phyloP scores from a whole-genome alignment of 2,329 filamentous ascomycete species.

The Meredithiella fracta region DNA sequence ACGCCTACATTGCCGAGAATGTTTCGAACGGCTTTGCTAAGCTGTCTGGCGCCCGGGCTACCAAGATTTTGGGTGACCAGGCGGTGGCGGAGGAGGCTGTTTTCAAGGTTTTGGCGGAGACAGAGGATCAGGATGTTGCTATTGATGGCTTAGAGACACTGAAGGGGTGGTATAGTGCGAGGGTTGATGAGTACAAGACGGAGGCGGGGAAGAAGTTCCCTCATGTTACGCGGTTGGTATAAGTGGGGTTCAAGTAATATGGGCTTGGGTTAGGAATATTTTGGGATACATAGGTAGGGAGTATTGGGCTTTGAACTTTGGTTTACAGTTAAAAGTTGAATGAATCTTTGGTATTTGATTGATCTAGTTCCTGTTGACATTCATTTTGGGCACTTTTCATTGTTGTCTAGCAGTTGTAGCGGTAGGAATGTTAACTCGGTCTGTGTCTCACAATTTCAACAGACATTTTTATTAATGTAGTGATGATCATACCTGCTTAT shows the following conservation, averaged over 20 bases:
- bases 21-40: constrained; percentile 44
- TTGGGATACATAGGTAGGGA: background rate
- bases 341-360: background rate
- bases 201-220: constrained; percentile 35
- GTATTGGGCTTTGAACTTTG: background rate
- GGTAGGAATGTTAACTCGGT: background rate
- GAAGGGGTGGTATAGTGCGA: constrained; percentile 32
- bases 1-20: constrained; percentile 46
- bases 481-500: constrained; percentile 4
- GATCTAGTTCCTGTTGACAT: no score
- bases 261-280: background rate
- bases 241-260: background rate
- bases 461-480: background rate
- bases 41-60: constrained; percentile 45
- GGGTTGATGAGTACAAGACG: constrained; percentile 32
- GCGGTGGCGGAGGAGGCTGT: constrained; percentile 44
- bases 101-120: constrained; percentile 37
- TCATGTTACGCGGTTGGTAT: constrained; percentile 31
- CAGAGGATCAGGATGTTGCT: constrained; percentile 39
- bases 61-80: constrained; percentile 41
- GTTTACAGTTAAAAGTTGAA: background rate
- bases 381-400: no score
- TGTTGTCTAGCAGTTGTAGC: no score
- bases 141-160: constrained; percentile 28
- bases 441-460: background rate